Conservation (phyloP, 257 asterid species). For the Misopates orontium region DNA sequence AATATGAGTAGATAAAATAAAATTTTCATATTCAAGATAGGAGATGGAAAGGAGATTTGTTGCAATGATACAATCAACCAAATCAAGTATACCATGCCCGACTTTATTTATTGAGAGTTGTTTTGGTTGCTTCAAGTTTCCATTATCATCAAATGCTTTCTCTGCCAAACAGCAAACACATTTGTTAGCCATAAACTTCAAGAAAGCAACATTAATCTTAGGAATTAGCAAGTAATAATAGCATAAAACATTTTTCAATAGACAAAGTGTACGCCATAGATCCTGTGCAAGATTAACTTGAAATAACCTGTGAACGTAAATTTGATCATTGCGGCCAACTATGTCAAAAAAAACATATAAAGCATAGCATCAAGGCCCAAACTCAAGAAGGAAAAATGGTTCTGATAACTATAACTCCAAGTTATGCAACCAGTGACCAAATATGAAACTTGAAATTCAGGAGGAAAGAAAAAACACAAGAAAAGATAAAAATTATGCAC, state of each 20-base stretch:
- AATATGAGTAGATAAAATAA: slow-evolving; percentile 1
- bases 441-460: too few relatives aligned
- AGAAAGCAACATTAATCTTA: not conserved
- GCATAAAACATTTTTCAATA: not conserved
- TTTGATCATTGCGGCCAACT: slow-evolving; percentile 34
- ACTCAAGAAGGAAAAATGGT: too few relatives aligned
- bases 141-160: slow-evolving; percentile 71
- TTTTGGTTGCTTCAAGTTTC: slow-evolving; percentile 71
- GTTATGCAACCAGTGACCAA: too few relatives aligned
- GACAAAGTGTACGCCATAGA: too few relatives aligned
- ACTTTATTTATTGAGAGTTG: slow-evolving; percentile 78
- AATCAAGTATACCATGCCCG: slow-evolving; percentile 65
- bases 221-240: not conserved
- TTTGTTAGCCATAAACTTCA: slow-evolving; percentile 2
- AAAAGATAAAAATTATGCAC: too few relatives aligned
- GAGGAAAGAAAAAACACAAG: too few relatives aligned
- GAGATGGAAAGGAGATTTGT: not conserved
- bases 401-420: too few relatives aligned
- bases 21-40: not conserved
- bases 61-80: not conserved
- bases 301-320: too few relatives aligned
- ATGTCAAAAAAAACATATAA: slow-evolving; percentile 12
- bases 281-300: too few relatives aligned
- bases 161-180: slow-evolving; percentile 41
- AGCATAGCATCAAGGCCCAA: not conserved